Evolutionary conservation across 495 filamentous ascomycete species (phyloP).

Genomic region (Staphylotrichum longicolle): DNA sequence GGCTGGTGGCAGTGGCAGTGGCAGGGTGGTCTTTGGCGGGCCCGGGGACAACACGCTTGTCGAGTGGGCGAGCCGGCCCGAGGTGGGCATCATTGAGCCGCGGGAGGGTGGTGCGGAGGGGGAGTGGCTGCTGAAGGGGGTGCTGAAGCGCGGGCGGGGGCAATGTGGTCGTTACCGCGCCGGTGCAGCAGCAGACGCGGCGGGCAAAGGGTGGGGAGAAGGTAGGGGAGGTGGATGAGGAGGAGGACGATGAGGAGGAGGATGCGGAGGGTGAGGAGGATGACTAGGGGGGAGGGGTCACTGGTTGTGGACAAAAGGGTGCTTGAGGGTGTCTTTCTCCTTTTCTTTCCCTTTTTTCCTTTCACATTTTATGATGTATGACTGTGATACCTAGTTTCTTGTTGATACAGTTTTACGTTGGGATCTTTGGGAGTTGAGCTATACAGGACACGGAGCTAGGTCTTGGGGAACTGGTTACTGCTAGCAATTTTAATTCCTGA

Average conservation of each 20-base stretch:
- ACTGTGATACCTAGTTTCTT: conserved; percentile 5
- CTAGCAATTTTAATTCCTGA: too few species aligned
- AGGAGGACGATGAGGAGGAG: conserved; percentile 19
- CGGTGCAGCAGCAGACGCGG: conserved; percentile 12
- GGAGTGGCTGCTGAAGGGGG: conserved; percentile 22
- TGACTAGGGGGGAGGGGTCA: neutral
- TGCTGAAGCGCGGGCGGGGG: conserved; percentile 13
- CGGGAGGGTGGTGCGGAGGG: neutral
- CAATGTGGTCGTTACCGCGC: conserved; percentile 17
- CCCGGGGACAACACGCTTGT: conserved; percentile 40
- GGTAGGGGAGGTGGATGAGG: conserved; percentile 6
- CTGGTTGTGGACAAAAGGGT: too few species aligned
- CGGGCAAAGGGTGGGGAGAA: conserved; percentile 2
- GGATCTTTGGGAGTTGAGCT: too few species aligned
- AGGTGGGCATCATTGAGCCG: conserved; percentile 40
- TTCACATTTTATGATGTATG: conserved; percentile 3
- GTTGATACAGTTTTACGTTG: neutral
- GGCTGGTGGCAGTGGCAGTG: too few species aligned
- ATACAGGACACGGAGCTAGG: neutral
- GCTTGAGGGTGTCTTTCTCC: neutral
- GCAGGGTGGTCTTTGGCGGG: conserved; percentile 39
- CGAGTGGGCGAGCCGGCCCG: conserved; percentile 44
- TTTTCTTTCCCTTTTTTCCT: neutral
- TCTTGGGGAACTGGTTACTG: neutral
- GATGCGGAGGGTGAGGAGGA: conserved; percentile 8